Evolutionary conservation across 2,329 filamentous ascomycete genomes (phyloP).

Genomic region (Clonostachys sp.): DNA sequence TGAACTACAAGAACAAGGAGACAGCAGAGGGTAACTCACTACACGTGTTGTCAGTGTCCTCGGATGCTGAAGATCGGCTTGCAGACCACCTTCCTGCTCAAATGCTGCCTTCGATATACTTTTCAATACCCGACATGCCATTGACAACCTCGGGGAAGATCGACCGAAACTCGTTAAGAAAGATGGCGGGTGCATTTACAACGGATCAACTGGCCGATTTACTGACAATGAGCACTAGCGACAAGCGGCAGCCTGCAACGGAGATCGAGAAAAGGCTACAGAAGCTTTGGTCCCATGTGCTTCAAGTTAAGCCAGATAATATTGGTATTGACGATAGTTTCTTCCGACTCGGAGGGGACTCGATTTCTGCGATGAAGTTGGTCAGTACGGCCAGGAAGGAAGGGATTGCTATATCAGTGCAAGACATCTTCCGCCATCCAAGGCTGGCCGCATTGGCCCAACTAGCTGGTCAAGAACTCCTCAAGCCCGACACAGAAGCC

Average conservation of each 20-base stretch:
- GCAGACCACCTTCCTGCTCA: neutral
- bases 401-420: constrained; percentile 2
- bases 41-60: no score
- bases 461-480: no score
- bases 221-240: neutral
- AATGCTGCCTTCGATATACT: no score
- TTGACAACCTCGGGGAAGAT: constrained; percentile 16
- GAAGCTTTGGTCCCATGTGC: constrained; percentile 25
- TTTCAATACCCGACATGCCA: constrained; percentile 8
- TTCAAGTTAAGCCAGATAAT: constrained; percentile 15
- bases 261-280: constrained; percentile 1
- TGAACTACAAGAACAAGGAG: no score
- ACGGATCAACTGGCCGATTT: neutral
- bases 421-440: constrained; percentile 13
- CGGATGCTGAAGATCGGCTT: neutral
- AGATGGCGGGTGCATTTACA: neutral
- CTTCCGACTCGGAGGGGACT: constrained; percentile 20
- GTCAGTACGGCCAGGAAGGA: neutral
- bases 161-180: constrained; percentile 4
- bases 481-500: no score
- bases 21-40: no score
- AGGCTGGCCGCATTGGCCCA: no score
- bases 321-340: constrained; percentile 13
- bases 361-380: constrained; percentile 14
- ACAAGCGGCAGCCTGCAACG: neutral